phyloP scores from a whole-genome alignment of 331 rosid species.

The Saraca asoca region DNA sequence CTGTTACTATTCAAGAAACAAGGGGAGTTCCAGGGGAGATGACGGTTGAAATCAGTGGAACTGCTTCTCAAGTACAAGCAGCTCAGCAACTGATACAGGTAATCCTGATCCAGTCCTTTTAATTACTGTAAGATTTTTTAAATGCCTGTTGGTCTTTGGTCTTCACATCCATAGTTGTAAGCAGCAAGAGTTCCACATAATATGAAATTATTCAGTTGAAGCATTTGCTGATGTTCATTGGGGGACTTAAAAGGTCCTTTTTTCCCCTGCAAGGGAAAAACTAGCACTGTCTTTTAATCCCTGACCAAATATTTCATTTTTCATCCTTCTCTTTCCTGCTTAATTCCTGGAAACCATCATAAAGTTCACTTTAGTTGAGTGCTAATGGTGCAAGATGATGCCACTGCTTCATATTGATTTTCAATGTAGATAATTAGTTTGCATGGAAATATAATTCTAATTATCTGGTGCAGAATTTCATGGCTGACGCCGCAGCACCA shows the following conservation, averaged over 20 bases:
- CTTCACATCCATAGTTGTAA: constrained; percentile 7
- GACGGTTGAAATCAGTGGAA: constrained; percentile 97
- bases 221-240: neutral
- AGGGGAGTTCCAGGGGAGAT: constrained; percentile 98
- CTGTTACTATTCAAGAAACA: constrained; percentile 91
- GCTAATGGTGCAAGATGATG: neutral
- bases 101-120: constrained; percentile 33
- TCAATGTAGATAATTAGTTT: neutral
- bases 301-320: neutral
- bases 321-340: neutral
- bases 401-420: constrained; percentile 22
- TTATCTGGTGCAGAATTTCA: constrained; percentile 75
- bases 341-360: constrained; percentile 22
- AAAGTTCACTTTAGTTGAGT: neutral
- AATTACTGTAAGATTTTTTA: neutral
- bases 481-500: constrained; percentile 83
- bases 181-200: neutral
- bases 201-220: constrained; percentile 19
- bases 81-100: constrained; percentile 98
- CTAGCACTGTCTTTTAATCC: neutral
- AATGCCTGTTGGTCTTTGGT: neutral
- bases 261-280: neutral
- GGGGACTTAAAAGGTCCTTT: constrained; percentile 23
- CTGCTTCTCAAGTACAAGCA: constrained; percentile 90
- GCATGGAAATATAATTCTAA: constrained; percentile 17